A percentile compares a stretch with the other conserved stretches of the same genome.
Conservation (phyloP, 805 yeast species). For the Nakazawaea peltata region DNA sequence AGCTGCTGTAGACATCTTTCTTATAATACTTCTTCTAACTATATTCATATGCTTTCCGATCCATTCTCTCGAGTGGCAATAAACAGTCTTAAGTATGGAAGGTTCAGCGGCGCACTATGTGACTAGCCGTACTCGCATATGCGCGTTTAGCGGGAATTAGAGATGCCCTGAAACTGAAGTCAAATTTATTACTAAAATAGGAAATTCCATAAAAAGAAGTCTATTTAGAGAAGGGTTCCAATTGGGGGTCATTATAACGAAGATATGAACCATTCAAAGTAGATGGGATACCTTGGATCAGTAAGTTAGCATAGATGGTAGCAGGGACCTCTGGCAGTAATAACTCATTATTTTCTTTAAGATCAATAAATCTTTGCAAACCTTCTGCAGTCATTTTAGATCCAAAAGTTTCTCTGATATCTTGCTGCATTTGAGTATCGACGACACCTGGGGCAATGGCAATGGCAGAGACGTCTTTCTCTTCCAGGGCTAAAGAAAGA, state of each 20-base stretch:
- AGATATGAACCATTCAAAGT: slow-evolving; percentile 61
- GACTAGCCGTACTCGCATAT: too few species aligned
- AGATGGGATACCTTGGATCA: slow-evolving; percentile 45
- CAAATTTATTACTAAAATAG: too few species aligned
- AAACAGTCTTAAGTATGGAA: too few species aligned
- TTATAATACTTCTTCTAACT: too few species aligned
- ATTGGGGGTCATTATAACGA: slow-evolving; percentile 59
- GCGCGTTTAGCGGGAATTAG: too few species aligned
- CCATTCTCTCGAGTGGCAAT: too few species aligned
- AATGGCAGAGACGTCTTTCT: slow-evolving; percentile 46
- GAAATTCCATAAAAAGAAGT: too few species aligned
- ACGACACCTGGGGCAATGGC: slow-evolving; percentile 95
- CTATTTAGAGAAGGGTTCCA: too few species aligned
- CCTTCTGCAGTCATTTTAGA: slow-evolving; percentile 52
- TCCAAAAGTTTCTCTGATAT: slow-evolving; percentile 61
- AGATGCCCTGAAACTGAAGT: too few species aligned
- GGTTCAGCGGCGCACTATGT: too few species aligned
- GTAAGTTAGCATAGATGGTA: slow-evolving; percentile 56
- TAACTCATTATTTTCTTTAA: slow-evolving; percentile 50
- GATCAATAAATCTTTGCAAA: slow-evolving; percentile 52
- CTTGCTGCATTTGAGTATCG: slow-evolving; percentile 80
- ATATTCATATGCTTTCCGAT: too few species aligned
- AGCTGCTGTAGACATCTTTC: too few species aligned
- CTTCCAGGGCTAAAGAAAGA: slow-evolving; percentile 59
- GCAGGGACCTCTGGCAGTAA: slow-evolving; percentile 72